Evolutionary conservation across 441 rosid species (phyloP).

Genomic region (Gossypium laxum): DNA sequence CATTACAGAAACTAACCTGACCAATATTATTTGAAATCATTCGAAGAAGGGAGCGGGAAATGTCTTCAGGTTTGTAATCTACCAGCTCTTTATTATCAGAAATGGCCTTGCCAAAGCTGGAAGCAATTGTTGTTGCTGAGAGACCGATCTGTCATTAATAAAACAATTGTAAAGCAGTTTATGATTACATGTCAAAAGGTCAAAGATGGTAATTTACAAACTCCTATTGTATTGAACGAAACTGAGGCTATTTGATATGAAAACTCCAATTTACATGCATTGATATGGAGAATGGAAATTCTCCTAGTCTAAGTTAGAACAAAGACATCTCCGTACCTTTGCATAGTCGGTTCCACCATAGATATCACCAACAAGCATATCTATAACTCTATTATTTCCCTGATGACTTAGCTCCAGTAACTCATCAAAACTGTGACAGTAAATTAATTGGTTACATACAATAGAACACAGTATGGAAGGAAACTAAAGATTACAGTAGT

Average conservation of each 20-base stretch:
- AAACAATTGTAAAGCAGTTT: not conserved
- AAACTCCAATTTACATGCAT: not conserved
- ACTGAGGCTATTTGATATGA: not conserved
- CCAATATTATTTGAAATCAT: slow-evolving; percentile 82
- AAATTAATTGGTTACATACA: not conserved
- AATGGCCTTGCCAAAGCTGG: slow-evolving; percentile 77
- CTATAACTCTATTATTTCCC: slow-evolving; percentile 68
- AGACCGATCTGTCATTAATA: slow-evolving; percentile 56
- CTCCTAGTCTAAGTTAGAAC: not conserved
- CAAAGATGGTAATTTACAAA: not conserved
- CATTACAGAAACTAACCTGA: slow-evolving; percentile 39
- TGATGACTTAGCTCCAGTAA: slow-evolving; percentile 64
- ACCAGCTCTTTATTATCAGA: slow-evolving; percentile 60
- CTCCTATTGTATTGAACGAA: not conserved
- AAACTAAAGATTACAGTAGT: not conserved
- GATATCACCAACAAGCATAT: slow-evolving; percentile 88
- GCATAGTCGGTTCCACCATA: slow-evolving; percentile 69
- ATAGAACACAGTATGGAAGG: slow-evolving; percentile 4
- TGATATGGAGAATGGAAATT: not conserved
- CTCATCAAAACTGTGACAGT: slow-evolving; percentile 59
- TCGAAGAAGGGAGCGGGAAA: slow-evolving; percentile 56
- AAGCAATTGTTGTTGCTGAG: slow-evolving; percentile 63
- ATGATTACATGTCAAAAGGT: slow-evolving; percentile 7
- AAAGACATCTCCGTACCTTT: slow-evolving; percentile 36
- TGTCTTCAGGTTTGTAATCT: slow-evolving; percentile 62